phyloP scores from a whole-genome alignment of 768 basidiomycete genomes.

The Mycena albidolilacea region DNA sequence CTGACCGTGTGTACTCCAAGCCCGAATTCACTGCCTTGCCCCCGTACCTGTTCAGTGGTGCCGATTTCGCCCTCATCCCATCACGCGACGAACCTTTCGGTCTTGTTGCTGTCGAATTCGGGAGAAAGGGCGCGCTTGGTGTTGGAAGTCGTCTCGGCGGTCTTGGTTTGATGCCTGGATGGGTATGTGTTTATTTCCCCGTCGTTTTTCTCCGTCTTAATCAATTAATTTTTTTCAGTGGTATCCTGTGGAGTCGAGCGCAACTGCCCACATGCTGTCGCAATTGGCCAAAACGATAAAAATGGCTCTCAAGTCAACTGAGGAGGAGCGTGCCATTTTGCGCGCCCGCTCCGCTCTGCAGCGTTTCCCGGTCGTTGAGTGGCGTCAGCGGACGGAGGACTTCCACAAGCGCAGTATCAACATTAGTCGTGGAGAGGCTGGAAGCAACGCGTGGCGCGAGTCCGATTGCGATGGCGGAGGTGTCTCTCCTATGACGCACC shows the following conservation, averaged over 20 bases:
- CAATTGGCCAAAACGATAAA: constrained; percentile 96
- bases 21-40: constrained; percentile 96
- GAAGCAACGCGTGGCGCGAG: constrained; percentile 82
- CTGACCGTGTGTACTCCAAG: constrained; percentile 95
- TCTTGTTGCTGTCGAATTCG: constrained; percentile 96
- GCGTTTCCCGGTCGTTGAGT: constrained; percentile 97
- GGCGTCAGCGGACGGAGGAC: constrained; percentile 96
- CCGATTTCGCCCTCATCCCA: constrained; percentile 95
- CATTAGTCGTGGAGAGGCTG: constrained; percentile 78
- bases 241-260: constrained; percentile 96
- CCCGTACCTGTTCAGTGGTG: constrained; percentile 94
- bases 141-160: constrained; percentile 95
- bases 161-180: constrained; percentile 97
- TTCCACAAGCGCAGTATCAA: constrained; percentile 91
- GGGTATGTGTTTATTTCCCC: constrained; percentile 69
- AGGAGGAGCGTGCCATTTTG: constrained; percentile 92
- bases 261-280: constrained; percentile 95
- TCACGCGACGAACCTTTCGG: constrained; percentile 98
- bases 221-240: constrained; percentile 65
- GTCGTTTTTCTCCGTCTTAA: constrained; percentile 15
- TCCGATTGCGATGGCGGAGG: constrained; percentile 73
- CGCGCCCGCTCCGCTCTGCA: constrained; percentile 95
- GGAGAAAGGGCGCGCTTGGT: constrained; percentile 95
- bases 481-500: constrained; percentile 69
- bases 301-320: constrained; percentile 90